Percentiles rank a stretch among this genome's conserved stretches.
Conservation (phyloP, 306 rosid species). For the Lathyrus oleraceus region DNA sequence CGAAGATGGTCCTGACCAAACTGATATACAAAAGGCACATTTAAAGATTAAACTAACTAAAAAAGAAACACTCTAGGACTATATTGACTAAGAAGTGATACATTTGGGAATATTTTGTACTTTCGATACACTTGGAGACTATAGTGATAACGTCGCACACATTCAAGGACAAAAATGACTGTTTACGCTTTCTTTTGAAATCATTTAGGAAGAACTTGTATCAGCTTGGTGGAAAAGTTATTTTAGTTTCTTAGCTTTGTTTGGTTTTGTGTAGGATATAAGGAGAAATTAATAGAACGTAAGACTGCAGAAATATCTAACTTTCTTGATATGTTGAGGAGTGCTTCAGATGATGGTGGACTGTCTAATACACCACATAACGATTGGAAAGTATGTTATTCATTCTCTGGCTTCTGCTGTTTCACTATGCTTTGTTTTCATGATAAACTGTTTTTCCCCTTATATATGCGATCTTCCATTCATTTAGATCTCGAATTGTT, state of each 20-base stretch:
- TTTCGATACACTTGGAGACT: not conserved
- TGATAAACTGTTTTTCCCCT: not conserved
- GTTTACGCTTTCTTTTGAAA: not conserved
- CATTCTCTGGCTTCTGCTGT: constrained; percentile 23
- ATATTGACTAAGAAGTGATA: not conserved
- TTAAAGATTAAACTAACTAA: not conserved
- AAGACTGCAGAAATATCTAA: constrained; percentile 63
- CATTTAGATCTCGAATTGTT: not conserved
- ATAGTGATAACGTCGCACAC: not conserved
- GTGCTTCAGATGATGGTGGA: constrained; percentile 45
- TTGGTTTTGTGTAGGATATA: constrained; percentile 51
- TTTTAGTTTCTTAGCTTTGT: not conserved
- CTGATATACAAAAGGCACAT: not conserved
- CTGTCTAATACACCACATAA: constrained; percentile 42
- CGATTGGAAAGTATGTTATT: constrained; percentile 78
- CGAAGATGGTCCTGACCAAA: too few species aligned
- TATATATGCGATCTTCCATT: constrained; percentile 7
- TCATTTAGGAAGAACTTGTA: constrained; percentile 6
- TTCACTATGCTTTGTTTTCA: constrained; percentile 25
- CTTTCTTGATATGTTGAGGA: constrained; percentile 87
- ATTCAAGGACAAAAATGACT: not conserved
- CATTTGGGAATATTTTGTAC: not conserved
- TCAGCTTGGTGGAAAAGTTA: not conserved
- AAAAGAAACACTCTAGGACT: not conserved
- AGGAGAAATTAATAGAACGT: constrained; percentile 48